phyloP scores from a whole-genome alignment of 768 basidiomycete species.

The Hemileccinum impolitum region DNA sequence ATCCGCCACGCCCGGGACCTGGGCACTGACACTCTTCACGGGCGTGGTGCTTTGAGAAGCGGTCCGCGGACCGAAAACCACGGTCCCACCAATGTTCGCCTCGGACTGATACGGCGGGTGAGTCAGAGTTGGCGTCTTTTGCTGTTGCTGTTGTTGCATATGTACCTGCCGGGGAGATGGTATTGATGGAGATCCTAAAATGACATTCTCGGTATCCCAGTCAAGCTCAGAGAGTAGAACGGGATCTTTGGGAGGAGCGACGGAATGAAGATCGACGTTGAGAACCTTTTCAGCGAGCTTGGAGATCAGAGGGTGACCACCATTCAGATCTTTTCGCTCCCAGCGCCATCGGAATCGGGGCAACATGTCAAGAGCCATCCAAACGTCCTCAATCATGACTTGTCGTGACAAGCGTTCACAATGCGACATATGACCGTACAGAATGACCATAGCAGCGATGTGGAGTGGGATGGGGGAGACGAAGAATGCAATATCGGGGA shows the following conservation, averaged over 20 bases:
- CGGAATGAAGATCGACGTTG: slow-evolving; percentile 63
- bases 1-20: slow-evolving; percentile 21
- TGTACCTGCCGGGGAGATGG: slow-evolving; percentile 26
- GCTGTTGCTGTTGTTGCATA: slow-evolving; percentile 31
- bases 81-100: slow-evolving; percentile 13
- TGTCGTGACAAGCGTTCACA: slow-evolving; percentile 62
- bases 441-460: slow-evolving; percentile 88
- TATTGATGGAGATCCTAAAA: slow-evolving; percentile 25
- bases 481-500: slow-evolving; percentile 85
- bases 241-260: slow-evolving; percentile 39
- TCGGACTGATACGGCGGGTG: slow-evolving; percentile 35
- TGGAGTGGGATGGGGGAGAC: slow-evolving; percentile 86
- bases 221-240: slow-evolving; percentile 42
- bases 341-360: slow-evolving; percentile 90
- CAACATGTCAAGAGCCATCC: slow-evolving; percentile 85
- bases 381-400: slow-evolving; percentile 76
- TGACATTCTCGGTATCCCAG: slow-evolving; percentile 41
- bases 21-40: slow-evolving; percentile 20
- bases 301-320: slow-evolving; percentile 80
- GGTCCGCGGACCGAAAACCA: slow-evolving; percentile 29
- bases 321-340: slow-evolving; percentile 80
- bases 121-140: slow-evolving; percentile 36
- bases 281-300: slow-evolving; percentile 80
- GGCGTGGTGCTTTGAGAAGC: slow-evolving; percentile 29
- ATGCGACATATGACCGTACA: slow-evolving; percentile 82